Conservation (phyloP, 805 yeast genomes). For the Vanderwaltozyma yarrowii region DNA sequence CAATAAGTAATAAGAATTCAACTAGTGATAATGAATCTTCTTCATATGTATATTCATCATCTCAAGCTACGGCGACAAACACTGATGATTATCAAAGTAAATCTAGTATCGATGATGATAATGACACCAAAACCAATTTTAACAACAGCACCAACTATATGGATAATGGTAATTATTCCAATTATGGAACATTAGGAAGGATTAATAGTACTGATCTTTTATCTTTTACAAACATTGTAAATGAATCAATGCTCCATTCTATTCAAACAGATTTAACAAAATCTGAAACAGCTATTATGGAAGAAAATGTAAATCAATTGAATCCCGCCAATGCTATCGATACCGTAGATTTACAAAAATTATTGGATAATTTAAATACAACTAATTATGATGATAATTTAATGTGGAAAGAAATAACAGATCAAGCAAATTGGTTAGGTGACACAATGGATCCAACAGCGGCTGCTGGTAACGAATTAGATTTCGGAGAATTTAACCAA, state of each 20-base stretch:
- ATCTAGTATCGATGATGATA: too few species aligned
- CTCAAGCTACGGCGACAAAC: too few species aligned
- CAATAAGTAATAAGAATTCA: too few species aligned
- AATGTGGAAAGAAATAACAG: conserved; percentile 64
- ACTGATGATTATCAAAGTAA: too few species aligned
- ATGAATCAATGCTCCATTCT: conserved; percentile 10
- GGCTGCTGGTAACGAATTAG: conserved; percentile 17
- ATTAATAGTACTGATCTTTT: conserved; percentile 8
- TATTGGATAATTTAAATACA: conserved; percentile 23
- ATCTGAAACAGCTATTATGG: conserved; percentile 13
- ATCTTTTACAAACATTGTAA: conserved; percentile 11
- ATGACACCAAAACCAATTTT: too few species aligned
- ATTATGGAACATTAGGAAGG: conserved; percentile 3
- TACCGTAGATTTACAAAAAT: conserved; percentile 28
- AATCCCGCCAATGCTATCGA: conserved; percentile 27
- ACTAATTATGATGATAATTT: conserved; percentile 37
- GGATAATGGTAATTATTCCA: too few species aligned
- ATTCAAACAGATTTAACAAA: conserved; percentile 9
- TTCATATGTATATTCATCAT: too few species aligned
- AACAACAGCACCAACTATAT: too few species aligned
- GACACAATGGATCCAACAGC: conserved; percentile 28
- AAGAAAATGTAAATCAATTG: conserved; percentile 16
- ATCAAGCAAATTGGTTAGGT: conserved; percentile 67
- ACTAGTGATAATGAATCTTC: too few species aligned
- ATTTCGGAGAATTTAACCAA: conserved; percentile 11